Conservation (phyloP, 2,329 filamentous ascomycete species). For the Aspergillus novoparasiticus region DNA sequence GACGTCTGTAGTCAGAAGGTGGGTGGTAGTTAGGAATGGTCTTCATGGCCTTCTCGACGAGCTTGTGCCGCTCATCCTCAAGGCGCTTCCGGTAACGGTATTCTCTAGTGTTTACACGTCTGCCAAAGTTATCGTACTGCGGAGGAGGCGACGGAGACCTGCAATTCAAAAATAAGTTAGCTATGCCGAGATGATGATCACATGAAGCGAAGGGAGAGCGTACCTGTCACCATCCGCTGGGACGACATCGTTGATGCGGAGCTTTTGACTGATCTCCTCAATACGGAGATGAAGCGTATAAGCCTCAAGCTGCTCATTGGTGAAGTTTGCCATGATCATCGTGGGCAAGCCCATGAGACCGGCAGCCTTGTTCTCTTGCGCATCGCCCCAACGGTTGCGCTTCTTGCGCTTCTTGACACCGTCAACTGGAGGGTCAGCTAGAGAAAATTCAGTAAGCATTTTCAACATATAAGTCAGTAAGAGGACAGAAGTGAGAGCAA, state of each 20-base stretch:
- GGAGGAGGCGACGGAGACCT: slow-evolving; percentile 95
- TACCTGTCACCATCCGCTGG: slow-evolving; percentile 95
- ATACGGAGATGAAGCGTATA: slow-evolving; percentile 96
- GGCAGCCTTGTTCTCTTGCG: slow-evolving; percentile 96
- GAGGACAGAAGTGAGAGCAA: slow-evolving; percentile 19
- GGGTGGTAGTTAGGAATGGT: slow-evolving; percentile 99
- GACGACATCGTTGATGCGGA: slow-evolving; percentile 98
- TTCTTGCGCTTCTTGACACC: slow-evolving; percentile 91
- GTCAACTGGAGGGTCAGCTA: slow-evolving; percentile 61
- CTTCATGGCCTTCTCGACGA: slow-evolving; percentile 99
- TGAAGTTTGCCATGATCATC: slow-evolving; percentile 96
- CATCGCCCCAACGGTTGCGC: slow-evolving; percentile 97
- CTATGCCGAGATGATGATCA: slow-evolving; percentile 5
- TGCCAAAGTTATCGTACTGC: slow-evolving; percentile 98
- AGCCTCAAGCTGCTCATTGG: slow-evolving; percentile 94
- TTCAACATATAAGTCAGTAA: background rate
- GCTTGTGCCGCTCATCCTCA: slow-evolving; percentile 97
- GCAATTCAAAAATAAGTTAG: slow-evolving; percentile 21
- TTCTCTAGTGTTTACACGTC: slow-evolving; percentile 98
- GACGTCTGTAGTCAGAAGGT: slow-evolving; percentile 95
- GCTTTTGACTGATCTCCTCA: slow-evolving; percentile 98
- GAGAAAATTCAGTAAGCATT: slow-evolving; percentile 28
- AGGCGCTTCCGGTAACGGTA: slow-evolving; percentile 97
- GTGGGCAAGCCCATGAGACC: slow-evolving; percentile 97
- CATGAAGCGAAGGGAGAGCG: slow-evolving; percentile 33